Evolutionary conservation across 257 asterid genomes (phyloP).

Genomic region (Rhazya stricta): DNA sequence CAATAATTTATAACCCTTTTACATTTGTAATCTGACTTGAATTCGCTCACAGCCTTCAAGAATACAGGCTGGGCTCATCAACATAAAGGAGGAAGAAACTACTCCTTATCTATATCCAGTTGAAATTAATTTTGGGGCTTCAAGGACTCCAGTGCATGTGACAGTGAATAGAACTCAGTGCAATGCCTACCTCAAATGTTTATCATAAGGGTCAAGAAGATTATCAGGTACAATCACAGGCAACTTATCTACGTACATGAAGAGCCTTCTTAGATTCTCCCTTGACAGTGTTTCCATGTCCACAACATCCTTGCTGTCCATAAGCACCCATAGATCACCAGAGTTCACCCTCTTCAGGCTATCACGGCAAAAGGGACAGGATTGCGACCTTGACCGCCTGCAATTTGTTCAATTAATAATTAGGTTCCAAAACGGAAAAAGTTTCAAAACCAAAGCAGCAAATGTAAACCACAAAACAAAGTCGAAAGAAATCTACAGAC

Average conservation of each 20-base stretch:
- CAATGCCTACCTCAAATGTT: constrained; percentile 60
- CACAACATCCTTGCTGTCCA: constrained; percentile 60
- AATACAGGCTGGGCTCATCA: constrained; percentile 43
- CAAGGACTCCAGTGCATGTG: constrained; percentile 6
- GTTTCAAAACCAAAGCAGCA: neutral
- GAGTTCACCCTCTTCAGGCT: constrained; percentile 85
- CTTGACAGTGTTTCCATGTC: constrained; percentile 65
- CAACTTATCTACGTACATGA: constrained; percentile 76
- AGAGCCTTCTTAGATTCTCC: constrained; percentile 89
- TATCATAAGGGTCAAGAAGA: constrained; percentile 65
- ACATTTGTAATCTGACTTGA: constrained; percentile 17
- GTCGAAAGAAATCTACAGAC: neutral
- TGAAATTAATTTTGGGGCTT: constrained; percentile 19
- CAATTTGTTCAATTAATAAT: constrained; percentile 10
- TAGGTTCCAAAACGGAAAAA: neutral
- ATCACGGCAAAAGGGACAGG: constrained; percentile 97
- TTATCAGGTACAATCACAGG: constrained; percentile 76
- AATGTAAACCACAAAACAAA: neutral
- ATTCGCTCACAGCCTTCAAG: constrained; percentile 49
- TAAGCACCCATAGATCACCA: constrained; percentile 78
- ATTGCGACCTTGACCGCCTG: constrained; percentile 91
- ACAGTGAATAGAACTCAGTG: constrained; percentile 10
- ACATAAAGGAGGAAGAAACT: constrained; percentile 26
- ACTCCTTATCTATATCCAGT: constrained; percentile 29
- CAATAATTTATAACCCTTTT: constrained; percentile 27